phyloP scores from a whole-genome alignment of 306 rosid genomes.

The Fragaria vesca region DNA sequence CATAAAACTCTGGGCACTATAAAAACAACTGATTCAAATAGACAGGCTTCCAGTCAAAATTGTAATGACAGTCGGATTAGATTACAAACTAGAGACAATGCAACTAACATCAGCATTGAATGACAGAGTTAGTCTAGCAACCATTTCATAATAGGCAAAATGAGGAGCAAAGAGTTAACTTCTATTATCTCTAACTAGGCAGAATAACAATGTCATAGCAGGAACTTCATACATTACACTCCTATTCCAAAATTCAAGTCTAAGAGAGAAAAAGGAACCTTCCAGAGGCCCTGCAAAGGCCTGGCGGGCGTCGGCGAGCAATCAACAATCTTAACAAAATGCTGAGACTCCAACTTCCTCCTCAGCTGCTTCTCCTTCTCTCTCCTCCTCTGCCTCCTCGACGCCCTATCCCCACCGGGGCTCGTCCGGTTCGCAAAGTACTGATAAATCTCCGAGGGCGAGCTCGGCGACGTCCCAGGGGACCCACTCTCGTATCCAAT shows the following conservation, averaged over 20 bases:
- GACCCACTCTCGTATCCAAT: constrained; percentile 53
- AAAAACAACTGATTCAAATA: not conserved
- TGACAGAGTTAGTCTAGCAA: not conserved
- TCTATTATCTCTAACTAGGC: not conserved
- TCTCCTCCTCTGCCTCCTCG: constrained; percentile 75
- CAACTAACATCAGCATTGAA: not conserved
- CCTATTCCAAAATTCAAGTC: constrained; percentile 22
- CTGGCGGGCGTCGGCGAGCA: constrained; percentile 65
- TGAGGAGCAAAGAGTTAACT: not conserved
- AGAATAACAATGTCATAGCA: not conserved
- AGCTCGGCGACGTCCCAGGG: constrained; percentile 72
- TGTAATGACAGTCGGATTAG: not conserved
- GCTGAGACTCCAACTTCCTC: constrained; percentile 87
- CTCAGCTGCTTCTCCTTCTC: constrained; percentile 66
- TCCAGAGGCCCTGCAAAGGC: constrained; percentile 98
- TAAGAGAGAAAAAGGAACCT: constrained; percentile 53
- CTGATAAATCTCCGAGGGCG: constrained; percentile 86
- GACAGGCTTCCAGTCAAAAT: no score
- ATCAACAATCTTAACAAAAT: constrained; percentile 87
- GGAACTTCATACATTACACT: not conserved
- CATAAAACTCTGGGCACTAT: not conserved
- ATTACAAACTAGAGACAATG: not conserved
- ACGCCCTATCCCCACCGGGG: constrained; percentile 63
- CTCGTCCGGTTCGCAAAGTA: constrained; percentile 81
- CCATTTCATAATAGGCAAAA: not conserved